These are phyloP conservation scores for Euphorbia peplus DNA, from an alignment of 345 rosid genomes.

Conservation along the genomic window DNA sequence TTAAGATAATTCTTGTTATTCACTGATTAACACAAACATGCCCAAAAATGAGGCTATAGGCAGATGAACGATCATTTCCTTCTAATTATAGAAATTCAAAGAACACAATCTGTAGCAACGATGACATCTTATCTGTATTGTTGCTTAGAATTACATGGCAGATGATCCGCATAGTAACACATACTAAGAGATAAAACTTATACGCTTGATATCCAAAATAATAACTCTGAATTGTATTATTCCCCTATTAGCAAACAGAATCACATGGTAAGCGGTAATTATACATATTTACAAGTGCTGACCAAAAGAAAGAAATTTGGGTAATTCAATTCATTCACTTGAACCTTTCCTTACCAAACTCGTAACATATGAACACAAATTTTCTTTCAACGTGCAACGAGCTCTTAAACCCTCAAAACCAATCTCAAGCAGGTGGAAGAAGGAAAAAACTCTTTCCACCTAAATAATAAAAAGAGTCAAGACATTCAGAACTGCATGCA, in stretches of 20 bases:
- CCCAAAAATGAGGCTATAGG: neutral
- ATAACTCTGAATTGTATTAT: neutral
- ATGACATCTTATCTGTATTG: neutral
- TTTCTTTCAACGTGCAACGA: neutral
- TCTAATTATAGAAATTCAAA: neutral
- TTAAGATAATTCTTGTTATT: neutral
- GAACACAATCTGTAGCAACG: neutral
- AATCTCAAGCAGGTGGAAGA: neutral
- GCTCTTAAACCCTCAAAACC: neutral
- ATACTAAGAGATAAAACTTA: neutral
- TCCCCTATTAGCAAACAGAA: neutral
- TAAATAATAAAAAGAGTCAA: neutral
- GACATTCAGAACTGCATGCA: neutral
- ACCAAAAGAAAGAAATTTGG: neutral
- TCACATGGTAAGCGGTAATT: neutral
- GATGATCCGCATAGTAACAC: neutral
- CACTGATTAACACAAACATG: neutral
- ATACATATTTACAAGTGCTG: neutral
- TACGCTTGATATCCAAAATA: neutral
- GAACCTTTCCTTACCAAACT: neutral
- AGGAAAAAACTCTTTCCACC: neutral
- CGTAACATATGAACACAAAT: neutral
- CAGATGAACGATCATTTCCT: neutral
- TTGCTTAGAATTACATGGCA: neutral
- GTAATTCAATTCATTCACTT: neutral